Conservation (phyloP, 225 moss, liverwort and hornwort species). For the Neckera pumila region DNA sequence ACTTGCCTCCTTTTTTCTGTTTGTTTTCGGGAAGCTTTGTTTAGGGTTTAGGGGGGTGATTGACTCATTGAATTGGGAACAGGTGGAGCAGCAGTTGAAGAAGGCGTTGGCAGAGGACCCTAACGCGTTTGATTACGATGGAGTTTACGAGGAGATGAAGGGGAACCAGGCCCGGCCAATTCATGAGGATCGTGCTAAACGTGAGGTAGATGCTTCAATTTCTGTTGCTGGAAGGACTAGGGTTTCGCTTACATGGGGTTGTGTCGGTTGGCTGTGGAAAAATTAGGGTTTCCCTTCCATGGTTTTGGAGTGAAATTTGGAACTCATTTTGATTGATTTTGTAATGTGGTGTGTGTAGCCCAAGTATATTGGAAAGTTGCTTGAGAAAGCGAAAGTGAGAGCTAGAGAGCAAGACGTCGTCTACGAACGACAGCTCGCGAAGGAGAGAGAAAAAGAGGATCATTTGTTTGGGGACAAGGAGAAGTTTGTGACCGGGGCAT, state of each 20-base stretch:
- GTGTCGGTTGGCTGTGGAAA: background rate
- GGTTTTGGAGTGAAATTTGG: background rate
- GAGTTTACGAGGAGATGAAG: conserved; percentile 95
- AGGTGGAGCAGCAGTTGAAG: conserved; percentile 82
- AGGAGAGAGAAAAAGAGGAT: conserved; percentile 91
- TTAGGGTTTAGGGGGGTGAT: background rate
- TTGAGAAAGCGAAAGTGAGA: conserved; percentile 81
- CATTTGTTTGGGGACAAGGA: conserved; percentile 88
- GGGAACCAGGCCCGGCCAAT: conserved; percentile 84
- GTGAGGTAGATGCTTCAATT: conserved; percentile 38
- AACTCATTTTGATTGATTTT: background rate
- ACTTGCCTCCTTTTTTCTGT: background rate
- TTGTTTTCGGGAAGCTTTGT: background rate
- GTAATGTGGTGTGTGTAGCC: conserved; percentile 36
- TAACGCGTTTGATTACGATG: conserved; percentile 84
- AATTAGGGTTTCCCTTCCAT: background rate
- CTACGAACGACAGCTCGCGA: conserved; percentile 74
- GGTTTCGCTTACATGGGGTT: background rate
- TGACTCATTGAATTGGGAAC: background rate
- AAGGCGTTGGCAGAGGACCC: conserved; percentile 80
- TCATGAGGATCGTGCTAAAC: conserved; percentile 79
- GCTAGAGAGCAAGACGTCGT: conserved; percentile 87
- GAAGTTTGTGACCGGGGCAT: conserved; percentile 91
- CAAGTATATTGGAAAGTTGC: conserved; percentile 82
- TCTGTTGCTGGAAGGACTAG: background rate